Base-by-base conservation (phyloP, 1,284 basidiomycete genomes). In the Puccinia hordei region DNA sequence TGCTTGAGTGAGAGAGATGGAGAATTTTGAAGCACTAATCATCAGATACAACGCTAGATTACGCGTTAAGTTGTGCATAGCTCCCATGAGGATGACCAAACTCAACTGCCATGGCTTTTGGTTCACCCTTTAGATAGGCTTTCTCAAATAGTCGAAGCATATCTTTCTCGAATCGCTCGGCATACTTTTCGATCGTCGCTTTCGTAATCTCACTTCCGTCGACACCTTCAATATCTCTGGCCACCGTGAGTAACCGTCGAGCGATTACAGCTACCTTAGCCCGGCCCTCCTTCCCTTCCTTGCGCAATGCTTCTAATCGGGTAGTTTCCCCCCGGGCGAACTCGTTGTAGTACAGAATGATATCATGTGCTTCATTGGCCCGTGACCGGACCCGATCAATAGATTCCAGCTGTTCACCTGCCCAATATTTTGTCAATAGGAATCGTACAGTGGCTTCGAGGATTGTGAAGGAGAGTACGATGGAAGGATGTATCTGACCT, bases 161-260 rank as follows among this genome's bases (percentile, higher is more conserved):
- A 85, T 99, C 96, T 86, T 97, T 98, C 87, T 99, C 97, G 83
- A 99, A 99, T 84, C 93, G 93, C 87, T 99, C 97, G 87, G 95
- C 97, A 84, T 98, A 99, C 84, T 92, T 92, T 83, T 97, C 95
- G 82, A 97, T 94, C 79, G 89, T 90, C 85, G 97, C 94, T 81
- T 91, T 89, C 44, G 91, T 94, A 93, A 91, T 85, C 1, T 83
- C 83, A 3, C 83, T 85, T 1, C 82, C 83, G 81, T 84, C 80
- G 24, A 95, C 88, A 83, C 95, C 86, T 63, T 87, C 96, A 1
- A 95, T 92, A 83, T 99, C 97, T 86, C 92, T 96, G 19, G 94
- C 93, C 24, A 99, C 91, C 0, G 91, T 92, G 81, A 90, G 92
- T 69, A 99, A 87, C 35, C 97, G 89, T 79, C 97, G 88, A n/a